A percentile compares a stretch with the other conserved stretches of the same genome.
Conservation (phyloP, 2,329 filamentous ascomycete genomes). For the Aspergillus sp. region DNA sequence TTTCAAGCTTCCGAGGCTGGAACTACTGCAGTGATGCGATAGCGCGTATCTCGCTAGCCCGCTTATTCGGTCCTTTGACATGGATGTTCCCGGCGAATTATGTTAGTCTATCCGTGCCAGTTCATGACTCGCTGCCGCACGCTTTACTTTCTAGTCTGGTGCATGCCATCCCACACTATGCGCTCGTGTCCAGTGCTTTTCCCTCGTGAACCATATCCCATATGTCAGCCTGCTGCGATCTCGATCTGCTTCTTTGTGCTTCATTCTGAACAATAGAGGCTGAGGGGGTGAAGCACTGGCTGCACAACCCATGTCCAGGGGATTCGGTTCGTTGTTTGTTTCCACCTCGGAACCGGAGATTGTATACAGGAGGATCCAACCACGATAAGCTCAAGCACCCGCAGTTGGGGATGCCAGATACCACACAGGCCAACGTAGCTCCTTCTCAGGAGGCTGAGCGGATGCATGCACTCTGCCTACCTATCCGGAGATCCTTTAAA, state of each 20-base stretch:
- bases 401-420: too few relatives aligned
- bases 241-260: background rate
- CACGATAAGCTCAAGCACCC: too few relatives aligned
- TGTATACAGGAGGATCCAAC: background rate
- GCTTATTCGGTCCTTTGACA: background rate
- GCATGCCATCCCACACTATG: slow-evolving; percentile 1
- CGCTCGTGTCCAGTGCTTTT: background rate
- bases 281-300: background rate
- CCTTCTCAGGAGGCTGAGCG: too few relatives aligned
- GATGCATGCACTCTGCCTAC: too few relatives aligned
- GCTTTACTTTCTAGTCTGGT: background rate
- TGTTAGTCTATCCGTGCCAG: background rate
- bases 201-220: background rate
- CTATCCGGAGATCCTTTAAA: too few relatives aligned
- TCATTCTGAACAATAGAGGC: background rate
- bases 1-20: background rate
- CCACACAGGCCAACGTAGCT: too few relatives aligned
- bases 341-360: background rate
- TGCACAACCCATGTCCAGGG: background rate
- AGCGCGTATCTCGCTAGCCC: background rate
- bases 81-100: background rate
- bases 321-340: background rate
- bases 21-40: slow-evolving; percentile 1
- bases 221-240: background rate
- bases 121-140: background rate